These are phyloP conservation scores for Toxicodendron radicans DNA, from an alignment of 345 rosid genomes.

Conservation along the genomic window DNA sequence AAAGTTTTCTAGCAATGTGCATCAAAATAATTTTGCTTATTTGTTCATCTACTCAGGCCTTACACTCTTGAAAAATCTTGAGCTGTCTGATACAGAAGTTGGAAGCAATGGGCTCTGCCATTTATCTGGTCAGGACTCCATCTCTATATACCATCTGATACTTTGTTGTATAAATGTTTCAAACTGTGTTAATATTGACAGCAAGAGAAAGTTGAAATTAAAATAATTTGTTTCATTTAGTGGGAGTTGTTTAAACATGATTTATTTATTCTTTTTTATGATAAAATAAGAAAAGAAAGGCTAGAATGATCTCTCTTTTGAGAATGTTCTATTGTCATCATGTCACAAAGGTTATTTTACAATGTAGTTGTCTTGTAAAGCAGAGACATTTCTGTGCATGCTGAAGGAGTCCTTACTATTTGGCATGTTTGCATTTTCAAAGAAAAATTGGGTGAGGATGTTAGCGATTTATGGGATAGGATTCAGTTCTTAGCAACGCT, in stretches of 20 bases:
- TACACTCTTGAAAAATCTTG: conserved; percentile 43
- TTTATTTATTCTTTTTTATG: not conserved
- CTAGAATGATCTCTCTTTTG: not conserved
- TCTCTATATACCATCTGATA: conserved; percentile 4
- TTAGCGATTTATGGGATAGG: no score
- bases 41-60: conserved; percentile 36
- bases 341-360: not conserved
- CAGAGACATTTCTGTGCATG: no score
- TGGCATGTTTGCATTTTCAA: no score
- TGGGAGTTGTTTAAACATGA: not conserved
- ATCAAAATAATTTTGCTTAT: not conserved
- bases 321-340: not conserved
- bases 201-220: not conserved
- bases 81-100: conserved; percentile 55
- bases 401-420: no score
- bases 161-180: conserved; percentile 4
- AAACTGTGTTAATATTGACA: not conserved
- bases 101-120: conserved; percentile 48
- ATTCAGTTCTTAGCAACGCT: no score
- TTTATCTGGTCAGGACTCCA: conserved; percentile 41
- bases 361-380: no score
- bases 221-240: not conserved
- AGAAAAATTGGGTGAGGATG: no score
- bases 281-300: not conserved
- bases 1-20: not conserved